phyloP scores from a whole-genome alignment of 2,329 filamentous ascomycete species.

The Talaromyces atroroseus region DNA sequence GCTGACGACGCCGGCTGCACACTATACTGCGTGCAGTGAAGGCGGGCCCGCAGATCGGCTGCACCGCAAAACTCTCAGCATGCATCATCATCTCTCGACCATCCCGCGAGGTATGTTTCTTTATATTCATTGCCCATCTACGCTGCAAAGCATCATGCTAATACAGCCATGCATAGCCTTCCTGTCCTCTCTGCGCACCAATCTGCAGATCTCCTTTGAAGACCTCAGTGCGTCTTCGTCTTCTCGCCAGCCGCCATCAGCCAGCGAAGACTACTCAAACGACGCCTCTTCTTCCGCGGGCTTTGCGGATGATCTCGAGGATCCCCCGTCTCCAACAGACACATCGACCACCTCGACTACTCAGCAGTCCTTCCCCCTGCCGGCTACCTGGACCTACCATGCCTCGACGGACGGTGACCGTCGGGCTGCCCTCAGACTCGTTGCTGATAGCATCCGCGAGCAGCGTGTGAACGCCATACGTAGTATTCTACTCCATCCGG shows the following conservation, averaged over 20 bases:
- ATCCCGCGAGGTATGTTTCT: background rate
- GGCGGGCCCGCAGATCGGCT: too few species aligned
- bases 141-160: background rate
- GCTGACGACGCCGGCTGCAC: too few species aligned
- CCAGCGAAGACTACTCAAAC: conserved; percentile 3
- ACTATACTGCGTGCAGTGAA: too few species aligned
- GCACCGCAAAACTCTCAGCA: too few species aligned
- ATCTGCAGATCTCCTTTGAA: conserved; percentile 60
- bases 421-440: conserved; percentile 63
- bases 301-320: conserved; percentile 36
- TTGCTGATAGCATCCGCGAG: conserved; percentile 75
- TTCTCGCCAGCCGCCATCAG: conserved; percentile 19
- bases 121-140: background rate
- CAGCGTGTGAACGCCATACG: conserved; percentile 64
- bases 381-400: conserved; percentile 17
- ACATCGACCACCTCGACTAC: conserved; percentile 52
- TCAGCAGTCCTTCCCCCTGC: conserved; percentile 36
- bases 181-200: conserved; percentile 74
- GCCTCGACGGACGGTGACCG: conserved; percentile 53
- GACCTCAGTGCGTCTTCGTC: conserved; percentile 33
- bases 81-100: too few species aligned
- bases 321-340: conserved; percentile 33
- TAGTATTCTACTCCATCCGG: conserved; percentile 58
- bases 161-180: conserved; percentile 54
- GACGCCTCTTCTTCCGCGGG: conserved; percentile 9